phyloP scores from a whole-genome alignment of 495 filamentous ascomycete genomes.

The Neurospora sp. region DNA sequence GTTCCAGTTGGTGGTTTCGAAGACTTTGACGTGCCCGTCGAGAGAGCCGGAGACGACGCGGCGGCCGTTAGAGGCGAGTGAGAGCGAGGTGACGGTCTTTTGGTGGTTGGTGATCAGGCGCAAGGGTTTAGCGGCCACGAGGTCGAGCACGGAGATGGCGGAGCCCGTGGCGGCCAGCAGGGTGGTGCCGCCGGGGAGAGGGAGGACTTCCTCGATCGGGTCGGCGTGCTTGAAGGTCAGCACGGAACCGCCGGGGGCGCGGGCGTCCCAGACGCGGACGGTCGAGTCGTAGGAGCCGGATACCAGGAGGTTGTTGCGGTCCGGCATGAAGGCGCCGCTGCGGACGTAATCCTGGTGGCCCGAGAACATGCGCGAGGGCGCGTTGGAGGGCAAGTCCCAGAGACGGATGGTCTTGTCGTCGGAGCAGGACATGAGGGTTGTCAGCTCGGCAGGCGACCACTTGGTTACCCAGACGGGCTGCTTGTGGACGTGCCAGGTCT shows the following conservation, averaged over 20 bases:
- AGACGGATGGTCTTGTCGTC: conserved; percentile 88
- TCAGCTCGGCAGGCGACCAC: conserved; percentile 80
- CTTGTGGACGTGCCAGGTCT: conserved; percentile 93
- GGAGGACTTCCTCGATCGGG: conserved; percentile 75
- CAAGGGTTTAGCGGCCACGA: conserved; percentile 80
- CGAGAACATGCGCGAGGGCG: conserved; percentile 63
- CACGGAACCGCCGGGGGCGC: conserved; percentile 54
- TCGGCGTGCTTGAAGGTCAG: conserved; percentile 91
- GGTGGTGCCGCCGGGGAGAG: conserved; percentile 76
- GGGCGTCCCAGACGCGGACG: conserved; percentile 86
- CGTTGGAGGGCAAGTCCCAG: conserved; percentile 83
- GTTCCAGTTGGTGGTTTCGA: conserved; percentile 86
- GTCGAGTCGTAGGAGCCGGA: conserved; percentile 92
- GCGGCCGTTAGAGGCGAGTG: conserved; percentile 61
- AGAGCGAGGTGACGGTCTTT: conserved; percentile 86
- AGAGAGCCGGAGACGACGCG: conserved; percentile 78
- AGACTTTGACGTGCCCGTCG: conserved; percentile 94
- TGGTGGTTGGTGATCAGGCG: conserved; percentile 88
- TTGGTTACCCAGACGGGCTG: conserved; percentile 88
- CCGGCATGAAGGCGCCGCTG: conserved; percentile 75
- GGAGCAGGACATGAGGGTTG: conserved; percentile 68
- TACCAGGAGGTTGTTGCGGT: conserved; percentile 63
- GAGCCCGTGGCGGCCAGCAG: conserved; percentile 77
- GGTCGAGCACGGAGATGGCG: conserved; percentile 85
- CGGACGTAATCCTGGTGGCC: conserved; percentile 92